phyloP scores from a whole-genome alignment of 1,139 yeast species.

The Taiozyma sp. region DNA sequence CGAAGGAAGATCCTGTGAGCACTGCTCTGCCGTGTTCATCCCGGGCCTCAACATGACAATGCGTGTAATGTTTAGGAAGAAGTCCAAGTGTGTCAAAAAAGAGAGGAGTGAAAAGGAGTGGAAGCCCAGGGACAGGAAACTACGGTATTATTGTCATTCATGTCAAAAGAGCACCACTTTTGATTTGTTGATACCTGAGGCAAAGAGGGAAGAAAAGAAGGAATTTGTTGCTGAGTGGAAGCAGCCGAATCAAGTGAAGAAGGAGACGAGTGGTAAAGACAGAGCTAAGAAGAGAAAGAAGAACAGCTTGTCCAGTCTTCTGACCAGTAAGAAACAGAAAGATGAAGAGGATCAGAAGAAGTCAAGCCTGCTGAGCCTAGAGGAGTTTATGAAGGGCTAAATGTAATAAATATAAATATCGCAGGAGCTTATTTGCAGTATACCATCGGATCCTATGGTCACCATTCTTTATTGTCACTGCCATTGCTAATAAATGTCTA shows the following conservation, averaged over 20 bases:
- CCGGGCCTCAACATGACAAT: constrained; percentile 41
- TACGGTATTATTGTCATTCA: constrained; percentile 29
- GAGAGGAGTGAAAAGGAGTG: constrained; percentile 5
- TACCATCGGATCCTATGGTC: too few species aligned
- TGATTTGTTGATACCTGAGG: constrained; percentile 7
- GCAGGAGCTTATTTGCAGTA: too few species aligned
- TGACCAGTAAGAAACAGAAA: constrained; percentile 40
- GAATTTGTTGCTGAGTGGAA: constrained; percentile 25
- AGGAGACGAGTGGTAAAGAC: constrained; percentile 33
- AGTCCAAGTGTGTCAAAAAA: constrained; percentile 5
- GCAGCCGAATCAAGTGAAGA: constrained; percentile 29
- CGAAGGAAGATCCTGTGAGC: constrained; percentile 36
- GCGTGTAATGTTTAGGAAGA: constrained; percentile 24
- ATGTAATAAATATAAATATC: too few species aligned
- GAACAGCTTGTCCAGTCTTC: constrained; percentile 30
- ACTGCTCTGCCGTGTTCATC: constrained; percentile 41
- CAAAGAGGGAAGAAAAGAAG: constrained; percentile 1
- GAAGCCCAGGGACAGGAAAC: constrained; percentile 18
- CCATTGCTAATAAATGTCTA: too few species aligned
- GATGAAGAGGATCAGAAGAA: constrained; percentile 30
- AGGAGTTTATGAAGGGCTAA: constrained; percentile 40
- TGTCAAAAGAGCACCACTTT: constrained; percentile 25
- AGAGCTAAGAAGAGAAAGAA: constrained; percentile 33
- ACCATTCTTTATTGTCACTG: too few species aligned
- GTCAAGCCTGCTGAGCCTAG: constrained; percentile 35